These are phyloP conservation scores for Funneliformis geosporum DNA, from an alignment of 192 early-diverging fungal genomes.

Conservation along the genomic window DNA sequence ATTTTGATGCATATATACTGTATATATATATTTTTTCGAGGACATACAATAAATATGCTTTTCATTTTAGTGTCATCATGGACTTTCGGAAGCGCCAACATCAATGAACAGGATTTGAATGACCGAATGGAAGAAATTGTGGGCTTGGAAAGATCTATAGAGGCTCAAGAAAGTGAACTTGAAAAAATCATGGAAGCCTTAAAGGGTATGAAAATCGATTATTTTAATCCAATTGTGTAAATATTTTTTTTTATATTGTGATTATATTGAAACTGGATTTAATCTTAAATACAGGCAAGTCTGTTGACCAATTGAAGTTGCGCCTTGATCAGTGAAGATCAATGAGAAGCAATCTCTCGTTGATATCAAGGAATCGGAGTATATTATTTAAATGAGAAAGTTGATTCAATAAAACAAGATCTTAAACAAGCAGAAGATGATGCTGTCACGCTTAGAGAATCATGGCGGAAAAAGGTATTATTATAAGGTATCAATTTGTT, in stretches of 20 bases:
- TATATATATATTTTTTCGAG: too few species aligned
- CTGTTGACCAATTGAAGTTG: slow-evolving; percentile 84
- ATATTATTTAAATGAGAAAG: slow-evolving; percentile 72
- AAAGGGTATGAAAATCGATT: slow-evolving; percentile 35
- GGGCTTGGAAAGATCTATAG: slow-evolving; percentile 63
- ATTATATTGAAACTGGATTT: not conserved
- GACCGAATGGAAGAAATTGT: slow-evolving; percentile 60
- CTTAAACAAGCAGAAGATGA: slow-evolving; percentile 65
- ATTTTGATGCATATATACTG: not conserved
- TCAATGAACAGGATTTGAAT: slow-evolving; percentile 65
- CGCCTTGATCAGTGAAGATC: slow-evolving; percentile 69
- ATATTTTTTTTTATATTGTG: not conserved
- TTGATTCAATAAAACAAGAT: slow-evolving; percentile 49
- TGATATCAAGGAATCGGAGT: slow-evolving; percentile 78
- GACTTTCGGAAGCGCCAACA: slow-evolving; percentile 60
- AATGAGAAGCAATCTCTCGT: too few species aligned
- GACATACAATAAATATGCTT: slow-evolving; percentile 12
- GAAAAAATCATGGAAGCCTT: slow-evolving; percentile 79
- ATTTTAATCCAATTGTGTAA: not conserved
- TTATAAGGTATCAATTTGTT: slow-evolving; percentile 27
- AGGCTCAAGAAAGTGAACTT: slow-evolving; percentile 66
- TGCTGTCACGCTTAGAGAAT: slow-evolving; percentile 47
- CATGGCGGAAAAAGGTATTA: slow-evolving; percentile 41
- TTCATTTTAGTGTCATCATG: slow-evolving; percentile 54
- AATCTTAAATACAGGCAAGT: slow-evolving; percentile 63